phyloP scores from a whole-genome alignment of 2,329 filamentous ascomycete species.

The Mycocentrospora acerina region DNA sequence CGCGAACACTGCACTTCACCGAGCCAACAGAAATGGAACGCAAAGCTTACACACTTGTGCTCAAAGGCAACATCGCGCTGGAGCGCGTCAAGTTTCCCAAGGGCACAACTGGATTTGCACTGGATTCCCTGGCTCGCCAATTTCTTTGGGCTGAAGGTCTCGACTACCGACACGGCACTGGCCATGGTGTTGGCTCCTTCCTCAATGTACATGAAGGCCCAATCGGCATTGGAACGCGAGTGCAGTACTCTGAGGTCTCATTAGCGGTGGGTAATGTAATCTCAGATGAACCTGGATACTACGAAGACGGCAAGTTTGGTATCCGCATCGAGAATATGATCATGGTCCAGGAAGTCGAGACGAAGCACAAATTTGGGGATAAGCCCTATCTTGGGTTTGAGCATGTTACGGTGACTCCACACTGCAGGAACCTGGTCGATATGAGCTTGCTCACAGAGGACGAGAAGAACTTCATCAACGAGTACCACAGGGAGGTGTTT shows the following conservation, averaged over 20 bases:
- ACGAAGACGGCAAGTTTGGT: constrained; percentile 92
- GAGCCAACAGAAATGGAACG: constrained; percentile 79
- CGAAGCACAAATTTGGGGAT: constrained; percentile 84
- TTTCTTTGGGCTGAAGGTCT: constrained; percentile 90
- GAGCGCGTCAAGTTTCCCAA: constrained; percentile 89
- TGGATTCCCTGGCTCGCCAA: constrained; percentile 86
- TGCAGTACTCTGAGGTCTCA: constrained; percentile 88
- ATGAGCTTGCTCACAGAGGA: constrained; percentile 65
- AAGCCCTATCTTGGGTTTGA: constrained; percentile 95
- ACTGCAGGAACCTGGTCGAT: constrained; percentile 88
- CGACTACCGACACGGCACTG: constrained; percentile 94
- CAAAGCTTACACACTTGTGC: constrained; percentile 87
- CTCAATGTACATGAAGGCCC: constrained; percentile 97
- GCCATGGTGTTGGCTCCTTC: constrained; percentile 92
- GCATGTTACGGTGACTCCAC: constrained; percentile 95
- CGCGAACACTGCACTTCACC: constrained; percentile 89
- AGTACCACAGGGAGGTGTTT: constrained; percentile 78
- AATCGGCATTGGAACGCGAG: constrained; percentile 89
- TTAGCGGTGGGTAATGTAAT: constrained; percentile 91
- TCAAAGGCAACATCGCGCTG: constrained; percentile 91
- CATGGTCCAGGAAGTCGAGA: constrained; percentile 85
- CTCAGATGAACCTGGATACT: constrained; percentile 95
- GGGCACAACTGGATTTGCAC: constrained; percentile 87
- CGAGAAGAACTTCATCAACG: constrained; percentile 86
- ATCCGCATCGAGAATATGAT: constrained; percentile 97